A percentile compares a stretch with the other conserved stretches of the same genome.
These are phyloP conservation scores for Solanum medicagineum DNA, from an alignment of 257 asterid species.

Conservation along the genomic window DNA sequence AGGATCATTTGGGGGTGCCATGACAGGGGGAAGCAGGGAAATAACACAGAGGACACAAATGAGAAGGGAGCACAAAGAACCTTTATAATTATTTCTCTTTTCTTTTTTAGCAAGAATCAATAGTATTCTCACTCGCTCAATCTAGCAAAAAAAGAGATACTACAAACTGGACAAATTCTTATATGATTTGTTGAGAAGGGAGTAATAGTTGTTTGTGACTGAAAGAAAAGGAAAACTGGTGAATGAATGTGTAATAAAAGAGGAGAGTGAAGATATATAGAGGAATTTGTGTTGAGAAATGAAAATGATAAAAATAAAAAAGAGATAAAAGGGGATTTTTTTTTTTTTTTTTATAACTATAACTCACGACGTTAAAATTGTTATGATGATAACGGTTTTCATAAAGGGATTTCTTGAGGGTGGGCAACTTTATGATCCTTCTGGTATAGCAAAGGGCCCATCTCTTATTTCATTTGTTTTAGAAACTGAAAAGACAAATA, in stretches of 20 bases:
- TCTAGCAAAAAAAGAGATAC: too few species aligned
- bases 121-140: too few species aligned
- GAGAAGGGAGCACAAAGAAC: background rate
- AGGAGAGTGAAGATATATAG: background rate
- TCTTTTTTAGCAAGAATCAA: too few species aligned
- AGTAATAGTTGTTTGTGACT: background rate
- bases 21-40: conserved; percentile 8
- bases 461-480: background rate
- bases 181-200: background rate
- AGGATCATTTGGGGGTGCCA: conserved; percentile 47
- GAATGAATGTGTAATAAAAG: background rate
- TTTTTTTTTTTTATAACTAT: too few species aligned
- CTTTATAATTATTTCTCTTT: background rate
- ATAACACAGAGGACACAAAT: background rate
- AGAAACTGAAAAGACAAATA: background rate
- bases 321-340: too few species aligned
- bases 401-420: background rate
- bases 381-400: too few species aligned
- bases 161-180: background rate
- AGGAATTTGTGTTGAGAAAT: too few species aligned
- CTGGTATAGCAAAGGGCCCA: background rate
- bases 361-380: too few species aligned
- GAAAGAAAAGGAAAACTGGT: background rate
- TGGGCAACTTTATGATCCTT: background rate
- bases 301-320: too few species aligned